Evolutionary conservation across 129 eudicot genomes (phyloP).

Genomic region (Deinandra increscens): DNA sequence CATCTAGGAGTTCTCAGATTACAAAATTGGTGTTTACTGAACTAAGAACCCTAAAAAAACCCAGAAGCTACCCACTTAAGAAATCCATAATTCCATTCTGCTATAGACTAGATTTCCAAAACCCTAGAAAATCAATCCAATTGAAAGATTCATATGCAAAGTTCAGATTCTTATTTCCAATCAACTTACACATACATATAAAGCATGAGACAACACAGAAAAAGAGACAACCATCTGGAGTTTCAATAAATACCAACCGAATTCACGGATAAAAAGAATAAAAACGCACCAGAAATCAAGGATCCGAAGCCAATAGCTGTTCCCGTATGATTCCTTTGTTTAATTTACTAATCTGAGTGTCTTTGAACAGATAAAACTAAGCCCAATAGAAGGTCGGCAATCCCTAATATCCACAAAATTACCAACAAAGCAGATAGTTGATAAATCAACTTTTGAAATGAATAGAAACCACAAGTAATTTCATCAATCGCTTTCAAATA

Average conservation of each 20-base stretch:
- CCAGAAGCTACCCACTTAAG: slow-evolving; percentile 11
- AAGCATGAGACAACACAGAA: background rate
- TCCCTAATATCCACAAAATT: slow-evolving; percentile 9
- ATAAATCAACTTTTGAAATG: slow-evolving; percentile 2
- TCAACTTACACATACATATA: background rate
- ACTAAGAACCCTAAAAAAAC: background rate
- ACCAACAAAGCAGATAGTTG: slow-evolving; percentile 8
- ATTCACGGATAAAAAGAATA: background rate
- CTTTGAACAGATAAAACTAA: background rate
- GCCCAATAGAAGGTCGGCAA: slow-evolving; percentile 5
- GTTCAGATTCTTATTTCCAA: background rate
- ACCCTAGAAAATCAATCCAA: background rate
- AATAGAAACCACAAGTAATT: slow-evolving; percentile 16
- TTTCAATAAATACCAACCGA: background rate
- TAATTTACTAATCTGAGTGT: background rate
- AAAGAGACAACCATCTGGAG: background rate
- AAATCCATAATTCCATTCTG: slow-evolving; percentile 2
- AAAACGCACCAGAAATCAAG: slow-evolving; percentile 28
- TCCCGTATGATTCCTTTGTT: background rate
- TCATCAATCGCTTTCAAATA: slow-evolving; percentile 19
- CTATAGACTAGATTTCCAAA: background rate
- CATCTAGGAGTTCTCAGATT: too few relatives aligned
- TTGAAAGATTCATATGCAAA: background rate
- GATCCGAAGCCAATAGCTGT: slow-evolving; percentile 13
- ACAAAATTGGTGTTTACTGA: background rate